phyloP scores from a whole-genome alignment of 1,284 basidiomycete species.

The Ganoderma boninense region DNA sequence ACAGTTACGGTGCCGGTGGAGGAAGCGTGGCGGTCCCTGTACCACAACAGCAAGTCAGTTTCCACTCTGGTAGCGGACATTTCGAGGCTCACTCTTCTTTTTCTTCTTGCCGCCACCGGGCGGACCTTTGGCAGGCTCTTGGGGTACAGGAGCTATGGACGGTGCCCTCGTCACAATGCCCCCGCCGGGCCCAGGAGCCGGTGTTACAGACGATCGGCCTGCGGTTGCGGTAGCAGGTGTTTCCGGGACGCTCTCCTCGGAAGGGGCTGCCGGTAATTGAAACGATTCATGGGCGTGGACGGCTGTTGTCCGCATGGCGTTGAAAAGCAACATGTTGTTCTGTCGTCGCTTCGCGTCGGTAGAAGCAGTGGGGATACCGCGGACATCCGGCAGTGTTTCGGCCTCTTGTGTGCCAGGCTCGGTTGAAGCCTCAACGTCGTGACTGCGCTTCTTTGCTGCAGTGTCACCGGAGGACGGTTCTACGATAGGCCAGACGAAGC shows the following conservation, averaged over 20 bases:
- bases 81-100: slow-evolving; percentile 60
- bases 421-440: slow-evolving; percentile 39
- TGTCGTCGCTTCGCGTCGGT: slow-evolving; percentile 53
- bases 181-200: slow-evolving; percentile 55
- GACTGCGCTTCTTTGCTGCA: slow-evolving; percentile 52
- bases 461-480: slow-evolving; percentile 58
- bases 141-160: slow-evolving; percentile 47
- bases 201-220: slow-evolving; percentile 57
- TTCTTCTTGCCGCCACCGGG: slow-evolving; percentile 74
- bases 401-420: slow-evolving; percentile 35
- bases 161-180: slow-evolving; percentile 51
- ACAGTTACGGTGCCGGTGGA: slow-evolving; percentile 15
- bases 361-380: slow-evolving; percentile 19
- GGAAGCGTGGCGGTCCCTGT: slow-evolving; percentile 33
- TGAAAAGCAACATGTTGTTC: slow-evolving; percentile 71
- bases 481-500: slow-evolving; percentile 81
- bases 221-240: slow-evolving; percentile 49
- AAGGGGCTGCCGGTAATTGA: slow-evolving; percentile 37
- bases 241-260: slow-evolving; percentile 49
- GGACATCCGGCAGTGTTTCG: slow-evolving; percentile 30
- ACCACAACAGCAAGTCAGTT: slow-evolving; percentile 9
- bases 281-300: slow-evolving; percentile 66
- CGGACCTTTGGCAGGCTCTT: slow-evolving; percentile 56
- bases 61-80: neutral
- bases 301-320: slow-evolving; percentile 81